Evolutionary conservation across 305 asterid species (phyloP).

Genomic region (Solanum aculeatissimum): DNA sequence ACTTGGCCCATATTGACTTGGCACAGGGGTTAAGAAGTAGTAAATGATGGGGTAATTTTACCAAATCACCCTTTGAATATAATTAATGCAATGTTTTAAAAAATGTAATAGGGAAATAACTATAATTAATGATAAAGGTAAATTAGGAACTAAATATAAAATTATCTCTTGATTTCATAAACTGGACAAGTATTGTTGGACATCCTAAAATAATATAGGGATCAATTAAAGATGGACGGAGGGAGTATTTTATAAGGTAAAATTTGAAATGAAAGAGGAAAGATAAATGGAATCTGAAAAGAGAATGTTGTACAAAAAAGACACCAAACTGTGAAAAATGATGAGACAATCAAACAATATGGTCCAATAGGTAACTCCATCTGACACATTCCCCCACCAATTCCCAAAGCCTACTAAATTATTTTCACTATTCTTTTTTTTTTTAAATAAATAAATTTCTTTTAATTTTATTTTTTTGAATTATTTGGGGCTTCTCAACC

Average conservation of each 20-base stretch:
- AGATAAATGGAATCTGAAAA: conserved; percentile 11
- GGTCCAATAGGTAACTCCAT: conserved; percentile 3
- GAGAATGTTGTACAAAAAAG: conserved; percentile 18
- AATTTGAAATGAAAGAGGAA: conserved; percentile 5
- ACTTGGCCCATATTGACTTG: too few relatives aligned
- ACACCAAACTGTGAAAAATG: background rate
- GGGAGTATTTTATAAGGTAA: background rate
- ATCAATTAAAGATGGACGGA: too few relatives aligned
- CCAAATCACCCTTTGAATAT: too few relatives aligned
- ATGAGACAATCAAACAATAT: background rate
- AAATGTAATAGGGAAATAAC: too few relatives aligned
- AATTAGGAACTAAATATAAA: too few relatives aligned
- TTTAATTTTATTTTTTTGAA: background rate
- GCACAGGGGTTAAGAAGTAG: too few relatives aligned
- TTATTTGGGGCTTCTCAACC: conserved; percentile 1
- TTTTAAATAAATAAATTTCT: background rate
- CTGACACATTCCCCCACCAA: background rate
- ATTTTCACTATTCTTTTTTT: background rate
- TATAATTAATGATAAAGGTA: too few relatives aligned
- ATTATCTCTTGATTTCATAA: too few relatives aligned
- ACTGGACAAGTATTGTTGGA: too few relatives aligned
- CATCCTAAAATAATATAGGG: too few relatives aligned
- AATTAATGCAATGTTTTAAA: too few relatives aligned
- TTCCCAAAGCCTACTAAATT: background rate
- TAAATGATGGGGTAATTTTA: too few relatives aligned